A percentile compares a stretch with the other conserved stretches of the same genome.
Conservation (phyloP, 352 stramenopile genomes). For the Elongisporangium undulatum region DNA sequence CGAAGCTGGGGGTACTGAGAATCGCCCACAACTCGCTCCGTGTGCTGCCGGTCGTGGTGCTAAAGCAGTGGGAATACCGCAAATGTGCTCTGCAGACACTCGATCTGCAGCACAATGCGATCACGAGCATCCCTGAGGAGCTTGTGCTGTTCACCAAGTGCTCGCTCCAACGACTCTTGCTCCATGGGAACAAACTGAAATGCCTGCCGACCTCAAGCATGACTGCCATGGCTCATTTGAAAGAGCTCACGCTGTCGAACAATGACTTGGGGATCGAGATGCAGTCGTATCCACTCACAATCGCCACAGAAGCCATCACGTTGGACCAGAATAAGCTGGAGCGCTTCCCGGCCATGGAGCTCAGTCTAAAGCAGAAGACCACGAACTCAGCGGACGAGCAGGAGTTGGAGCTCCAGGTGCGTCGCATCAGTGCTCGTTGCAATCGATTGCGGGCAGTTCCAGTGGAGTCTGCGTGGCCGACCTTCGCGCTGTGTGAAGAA, state of each 20-base stretch:
- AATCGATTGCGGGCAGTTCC: conserved; percentile 25
- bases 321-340: conserved; percentile 41
- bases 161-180: conserved; percentile 25
- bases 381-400: conserved; percentile 10
- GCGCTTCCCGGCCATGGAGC: conserved; percentile 11
- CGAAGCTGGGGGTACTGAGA: conserved; percentile 2
- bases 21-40: conserved; percentile 18
- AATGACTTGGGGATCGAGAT: conserved; percentile 14
- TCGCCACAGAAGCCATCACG: conserved; percentile 8
- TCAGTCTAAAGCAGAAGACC: conserved; percentile 7
- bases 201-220: conserved; percentile 17
- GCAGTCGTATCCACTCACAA: conserved; percentile 18
- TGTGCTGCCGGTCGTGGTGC: conserved; percentile 6
- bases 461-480: conserved; percentile 14
- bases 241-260: conserved; percentile 16
- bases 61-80: conserved; percentile 4
- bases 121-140: conserved; percentile 14
- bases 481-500: conserved; percentile 24
- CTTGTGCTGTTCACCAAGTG: conserved; percentile 8
- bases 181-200: conserved; percentile 41
- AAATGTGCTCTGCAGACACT: conserved; percentile 12
- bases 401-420: conserved; percentile 14
- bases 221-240: conserved; percentile 13
- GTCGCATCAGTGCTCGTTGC: conserved; percentile 16
- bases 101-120: conserved; percentile 14